Evolutionary conservation across 1,284 basidiomycete genomes (phyloP).

Genomic region (Trichosporon ovoides): DNA sequence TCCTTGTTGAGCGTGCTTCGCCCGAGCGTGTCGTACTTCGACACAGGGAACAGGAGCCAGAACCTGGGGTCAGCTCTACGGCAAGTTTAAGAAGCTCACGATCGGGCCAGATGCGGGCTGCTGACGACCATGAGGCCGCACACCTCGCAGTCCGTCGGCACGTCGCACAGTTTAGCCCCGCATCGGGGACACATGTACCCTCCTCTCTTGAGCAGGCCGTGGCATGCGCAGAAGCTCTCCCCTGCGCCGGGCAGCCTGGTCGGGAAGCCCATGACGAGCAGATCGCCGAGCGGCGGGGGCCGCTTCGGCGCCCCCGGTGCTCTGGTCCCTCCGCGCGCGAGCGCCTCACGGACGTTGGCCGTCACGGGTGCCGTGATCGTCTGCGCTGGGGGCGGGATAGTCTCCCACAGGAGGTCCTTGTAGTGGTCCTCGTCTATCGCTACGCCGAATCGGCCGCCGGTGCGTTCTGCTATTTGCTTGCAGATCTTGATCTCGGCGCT

Average conservation of each 20-base stretch:
- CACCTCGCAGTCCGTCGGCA: conserved; percentile 95
- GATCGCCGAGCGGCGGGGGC: conserved; percentile 66
- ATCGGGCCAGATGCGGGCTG: conserved; percentile 91
- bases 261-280: conserved; percentile 99
- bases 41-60: conserved; percentile 46
- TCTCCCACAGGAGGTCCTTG: conserved; percentile 88
- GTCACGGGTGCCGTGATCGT: conserved; percentile 47
- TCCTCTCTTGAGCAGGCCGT: conserved; percentile 78
- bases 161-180: conserved; percentile 87
- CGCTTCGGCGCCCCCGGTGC: conserved; percentile 24
- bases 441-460: conserved; percentile 86
- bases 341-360: conserved; percentile 47
- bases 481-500: conserved; percentile 98
- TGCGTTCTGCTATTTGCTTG: conserved; percentile 79
- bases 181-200: conserved; percentile 96
- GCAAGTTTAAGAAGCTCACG: conserved; percentile 56
- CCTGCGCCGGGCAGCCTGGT: conserved; percentile 79
- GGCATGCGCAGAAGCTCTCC: conserved; percentile 84
- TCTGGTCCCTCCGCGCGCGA: conserved; percentile 50
- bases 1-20: conserved; percentile 37
- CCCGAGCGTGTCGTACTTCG: conserved; percentile 33
- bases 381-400: conserved; percentile 87
- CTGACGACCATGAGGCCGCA: conserved; percentile 97
- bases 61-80: conserved; percentile 28
- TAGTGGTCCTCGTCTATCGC: conserved; percentile 96